Percentiles rank a stretch among this genome's conserved stretches.
These are phyloP conservation scores for Obba rivulosa DNA, from an alignment of 768 basidiomycete genomes.

Conservation along the genomic window DNA sequence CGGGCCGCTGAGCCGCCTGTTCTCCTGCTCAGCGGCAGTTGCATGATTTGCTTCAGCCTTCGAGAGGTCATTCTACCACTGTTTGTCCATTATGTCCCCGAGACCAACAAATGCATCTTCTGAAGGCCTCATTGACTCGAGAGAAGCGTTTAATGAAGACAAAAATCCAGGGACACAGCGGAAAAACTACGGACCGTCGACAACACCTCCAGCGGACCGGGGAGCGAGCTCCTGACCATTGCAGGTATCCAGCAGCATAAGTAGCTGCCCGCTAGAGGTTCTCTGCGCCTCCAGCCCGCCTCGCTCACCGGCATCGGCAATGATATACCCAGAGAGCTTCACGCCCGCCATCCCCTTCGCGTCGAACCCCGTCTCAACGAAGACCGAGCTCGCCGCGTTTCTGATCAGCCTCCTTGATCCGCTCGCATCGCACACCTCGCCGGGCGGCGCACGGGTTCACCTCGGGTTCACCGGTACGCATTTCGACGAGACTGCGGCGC, in stretches of 20 bases:
- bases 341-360: conserved; percentile 36
- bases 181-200: conserved; percentile 10
- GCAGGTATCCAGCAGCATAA: too few species aligned
- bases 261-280: too few species aligned
- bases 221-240: conserved; percentile 11
- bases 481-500: conserved; percentile 66
- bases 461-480: conserved; percentile 68
- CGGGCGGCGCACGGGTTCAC: conserved; percentile 66
- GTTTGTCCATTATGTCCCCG: too few species aligned
- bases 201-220: conserved; percentile 10
- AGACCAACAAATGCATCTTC: too few species aligned
- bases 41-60: too few species aligned
- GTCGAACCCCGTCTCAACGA: conserved; percentile 57
- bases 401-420: conserved; percentile 59
- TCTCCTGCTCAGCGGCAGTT: too few species aligned
- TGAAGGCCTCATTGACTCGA: too few species aligned
- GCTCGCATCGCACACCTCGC: conserved; percentile 62
- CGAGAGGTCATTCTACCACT: too few species aligned
- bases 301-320: too few species aligned
- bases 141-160: too few species aligned
- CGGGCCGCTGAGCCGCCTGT: too few species aligned
- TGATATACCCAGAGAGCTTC: conserved; percentile 3
- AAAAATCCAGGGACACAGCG: not conserved
- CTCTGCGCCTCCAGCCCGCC: too few species aligned
- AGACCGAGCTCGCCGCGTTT: conserved; percentile 52